Conservation (phyloP, 1,139 yeast genomes). For the Casaregolazyma lundiana region DNA sequence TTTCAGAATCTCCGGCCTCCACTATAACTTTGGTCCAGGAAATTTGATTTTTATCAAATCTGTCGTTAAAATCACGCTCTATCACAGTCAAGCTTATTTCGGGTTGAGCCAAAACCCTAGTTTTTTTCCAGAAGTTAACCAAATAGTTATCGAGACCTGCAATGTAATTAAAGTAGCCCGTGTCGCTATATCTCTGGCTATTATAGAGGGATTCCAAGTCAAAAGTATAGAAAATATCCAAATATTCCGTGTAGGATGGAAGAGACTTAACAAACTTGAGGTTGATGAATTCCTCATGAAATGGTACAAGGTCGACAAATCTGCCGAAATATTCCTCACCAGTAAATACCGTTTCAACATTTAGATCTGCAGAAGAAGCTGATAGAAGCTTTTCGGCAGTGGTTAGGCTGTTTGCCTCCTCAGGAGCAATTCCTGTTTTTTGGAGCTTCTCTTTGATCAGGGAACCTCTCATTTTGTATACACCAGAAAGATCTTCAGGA, state of each 20-base stretch:
- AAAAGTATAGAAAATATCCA: conserved; percentile 44
- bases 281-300: conserved; percentile 50
- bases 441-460: conserved; percentile 13
- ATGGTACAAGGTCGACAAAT: conserved; percentile 51
- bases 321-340: conserved; percentile 64
- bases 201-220: conserved; percentile 28
- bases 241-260: conserved; percentile 48
- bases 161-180: conserved; percentile 44
- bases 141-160: conserved; percentile 45
- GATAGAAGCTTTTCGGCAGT: conserved; percentile 19
- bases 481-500: conserved; percentile 35
- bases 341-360: conserved; percentile 47
- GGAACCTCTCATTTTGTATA: conserved; percentile 34
- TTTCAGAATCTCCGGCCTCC: conserved; percentile 29
- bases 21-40: conserved; percentile 23
- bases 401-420: conserved; percentile 3
- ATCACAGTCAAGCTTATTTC: conserved; percentile 35
- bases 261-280: conserved; percentile 32
- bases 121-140: conserved; percentile 40
- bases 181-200: conserved; percentile 24
- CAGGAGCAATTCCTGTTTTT: conserved; percentile 13
- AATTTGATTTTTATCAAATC: conserved; percentile 25
- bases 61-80: conserved; percentile 33
- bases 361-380: conserved; percentile 44
- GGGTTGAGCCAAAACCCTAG: conserved; percentile 49